Evolutionary conservation across 768 basidiomycete genomes (phyloP).

Genomic region (Hydnomerulius pinastri): DNA sequence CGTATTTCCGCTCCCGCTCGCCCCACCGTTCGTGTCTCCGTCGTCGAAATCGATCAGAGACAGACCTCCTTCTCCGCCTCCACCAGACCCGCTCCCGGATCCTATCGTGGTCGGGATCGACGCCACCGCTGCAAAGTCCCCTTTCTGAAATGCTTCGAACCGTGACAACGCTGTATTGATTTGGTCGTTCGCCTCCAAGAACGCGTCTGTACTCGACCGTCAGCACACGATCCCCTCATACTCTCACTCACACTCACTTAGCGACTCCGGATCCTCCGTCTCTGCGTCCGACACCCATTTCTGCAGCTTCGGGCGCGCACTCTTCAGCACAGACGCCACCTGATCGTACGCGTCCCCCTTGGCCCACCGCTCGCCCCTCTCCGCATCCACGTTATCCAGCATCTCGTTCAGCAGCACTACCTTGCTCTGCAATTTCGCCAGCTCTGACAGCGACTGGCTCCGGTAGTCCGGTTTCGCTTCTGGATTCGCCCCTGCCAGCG

Average conservation of each 20-base stretch:
- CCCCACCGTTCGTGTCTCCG: constrained; percentile 14
- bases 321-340: constrained; percentile 79
- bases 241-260: constrained; percentile 57
- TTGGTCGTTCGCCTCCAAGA: constrained; percentile 96
- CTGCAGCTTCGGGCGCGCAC: constrained; percentile 91
- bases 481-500: constrained; percentile 91
- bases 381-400: constrained; percentile 85
- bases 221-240: neutral
- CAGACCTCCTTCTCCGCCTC: constrained; percentile 24
- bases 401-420: constrained; percentile 96
- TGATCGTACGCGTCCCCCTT: constrained; percentile 95
- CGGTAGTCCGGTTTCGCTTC: constrained; percentile 94
- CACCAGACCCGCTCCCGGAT: constrained; percentile 29
- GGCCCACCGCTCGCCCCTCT: constrained; percentile 75
- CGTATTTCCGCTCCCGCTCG: constrained; percentile 25
- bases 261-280: constrained; percentile 83
- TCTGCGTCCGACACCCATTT: constrained; percentile 98
- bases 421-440: constrained; percentile 93
- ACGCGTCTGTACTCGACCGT: constrained; percentile 61
- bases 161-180: constrained; percentile 91
- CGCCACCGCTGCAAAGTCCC: constrained; percentile 77
- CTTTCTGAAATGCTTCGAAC: constrained; percentile 91
- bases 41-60: constrained; percentile 86
- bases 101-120: constrained; percentile 67
- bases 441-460: constrained; percentile 82